These are phyloP conservation scores for Candida mattraensis DNA, from an alignment of 805 yeast genomes.

Conservation along the genomic window DNA sequence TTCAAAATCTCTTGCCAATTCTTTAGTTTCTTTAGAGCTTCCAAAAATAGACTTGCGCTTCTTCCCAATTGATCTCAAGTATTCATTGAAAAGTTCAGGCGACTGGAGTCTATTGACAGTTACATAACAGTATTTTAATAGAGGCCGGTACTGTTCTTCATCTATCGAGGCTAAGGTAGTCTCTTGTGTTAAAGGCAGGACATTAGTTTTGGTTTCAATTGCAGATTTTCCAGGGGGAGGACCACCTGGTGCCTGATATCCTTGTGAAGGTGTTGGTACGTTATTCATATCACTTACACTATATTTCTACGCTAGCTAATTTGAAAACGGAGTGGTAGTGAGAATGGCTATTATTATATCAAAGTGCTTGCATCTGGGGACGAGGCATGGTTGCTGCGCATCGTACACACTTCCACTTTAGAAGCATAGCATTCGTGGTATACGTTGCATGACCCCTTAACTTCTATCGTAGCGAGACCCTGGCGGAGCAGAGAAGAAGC, in stretches of 20 bases:
- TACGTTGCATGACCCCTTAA: no score
- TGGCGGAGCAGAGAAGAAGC: no score
- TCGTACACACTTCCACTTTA: no score
- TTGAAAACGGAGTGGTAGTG: background rate
- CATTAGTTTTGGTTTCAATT: background rate
- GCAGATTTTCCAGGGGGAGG: constrained; percentile 16
- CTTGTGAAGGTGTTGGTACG: constrained; percentile 11
- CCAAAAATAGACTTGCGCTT: constrained; percentile 21
- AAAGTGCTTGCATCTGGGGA: no score
- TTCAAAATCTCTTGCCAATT: constrained; percentile 14
- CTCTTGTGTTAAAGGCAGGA: constrained; percentile 3
- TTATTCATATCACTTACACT: no score
- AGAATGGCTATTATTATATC: no score
- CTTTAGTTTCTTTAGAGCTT: constrained; percentile 21
- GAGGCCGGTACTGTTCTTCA: constrained; percentile 16
- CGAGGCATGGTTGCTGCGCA: background rate
- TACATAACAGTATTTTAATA: constrained; percentile 20
- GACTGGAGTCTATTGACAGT: constrained; percentile 24
- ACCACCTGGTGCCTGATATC: constrained; percentile 18
- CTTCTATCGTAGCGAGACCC: no score
- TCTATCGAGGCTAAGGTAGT: background rate
- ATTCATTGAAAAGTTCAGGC: constrained; percentile 24
- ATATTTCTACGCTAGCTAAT: background rate
- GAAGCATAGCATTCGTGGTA: no score
- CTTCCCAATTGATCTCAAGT: constrained; percentile 22